phyloP scores from a whole-genome alignment of 495 filamentous ascomycete genomes.

The Aspergillus heteromorphus region DNA sequence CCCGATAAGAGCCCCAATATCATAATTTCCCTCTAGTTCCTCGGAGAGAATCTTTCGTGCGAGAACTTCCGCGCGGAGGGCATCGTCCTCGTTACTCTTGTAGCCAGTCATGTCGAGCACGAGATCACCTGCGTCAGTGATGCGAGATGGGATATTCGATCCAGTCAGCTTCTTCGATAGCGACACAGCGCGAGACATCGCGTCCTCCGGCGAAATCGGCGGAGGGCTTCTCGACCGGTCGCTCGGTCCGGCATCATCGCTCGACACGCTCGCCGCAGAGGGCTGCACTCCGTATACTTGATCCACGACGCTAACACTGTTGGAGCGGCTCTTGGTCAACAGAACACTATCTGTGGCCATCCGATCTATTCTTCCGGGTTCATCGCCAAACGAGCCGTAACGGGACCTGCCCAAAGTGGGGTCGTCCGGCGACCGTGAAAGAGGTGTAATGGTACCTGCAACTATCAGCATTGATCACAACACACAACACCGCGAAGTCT shows the following conservation, averaged over 20 bases:
- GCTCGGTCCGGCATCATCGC: slow-evolving; percentile 24
- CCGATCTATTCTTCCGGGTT: slow-evolving; percentile 43
- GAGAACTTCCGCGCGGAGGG: slow-evolving; percentile 81
- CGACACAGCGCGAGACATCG: slow-evolving; percentile 74
- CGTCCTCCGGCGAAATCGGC: slow-evolving; percentile 66
- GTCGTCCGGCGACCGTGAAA: slow-evolving; percentile 58
- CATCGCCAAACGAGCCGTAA: slow-evolving; percentile 22
- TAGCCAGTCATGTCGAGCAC: slow-evolving; percentile 99
- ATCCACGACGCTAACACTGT: slow-evolving; percentile 5
- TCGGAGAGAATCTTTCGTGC: slow-evolving; percentile 94
- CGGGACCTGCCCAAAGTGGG: slow-evolving; percentile 33
- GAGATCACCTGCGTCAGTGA: slow-evolving; percentile 89
- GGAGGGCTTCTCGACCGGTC: slow-evolving; percentile 68
- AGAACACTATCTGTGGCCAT: slow-evolving; percentile 47
- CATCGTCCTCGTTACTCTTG: slow-evolving; percentile 87
- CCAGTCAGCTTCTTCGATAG: slow-evolving; percentile 81
- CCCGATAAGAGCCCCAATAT: slow-evolving; percentile 91
- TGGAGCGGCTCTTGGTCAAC: slow-evolving; percentile 14
- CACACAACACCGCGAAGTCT: background rate
- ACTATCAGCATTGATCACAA: background rate
- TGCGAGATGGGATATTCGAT: slow-evolving; percentile 86
- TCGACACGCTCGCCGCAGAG: slow-evolving; percentile 9
- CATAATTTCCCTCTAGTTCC: slow-evolving; percentile 90
- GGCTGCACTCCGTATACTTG: slow-evolving; percentile 5
- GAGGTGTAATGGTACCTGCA: slow-evolving; percentile 55